Base-by-base conservation (phyloP, 2,329 filamentous ascomycete genomes). In the Cordyceps militaris region DNA sequence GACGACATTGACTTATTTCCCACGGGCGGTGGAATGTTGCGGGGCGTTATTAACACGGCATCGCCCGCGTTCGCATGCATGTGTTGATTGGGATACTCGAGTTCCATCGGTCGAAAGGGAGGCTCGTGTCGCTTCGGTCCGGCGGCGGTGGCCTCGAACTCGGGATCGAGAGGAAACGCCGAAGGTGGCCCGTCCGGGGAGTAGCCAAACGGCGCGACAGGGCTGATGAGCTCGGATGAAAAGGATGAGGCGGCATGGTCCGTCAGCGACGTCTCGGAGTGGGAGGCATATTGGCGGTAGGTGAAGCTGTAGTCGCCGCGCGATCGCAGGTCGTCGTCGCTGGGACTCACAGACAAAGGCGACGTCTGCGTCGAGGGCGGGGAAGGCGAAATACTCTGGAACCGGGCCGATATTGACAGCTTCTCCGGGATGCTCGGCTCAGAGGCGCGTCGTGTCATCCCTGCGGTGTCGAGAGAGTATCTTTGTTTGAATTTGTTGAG, bases 401-500 rank as follows among this genome's bases (percentile, higher is more conserved):
- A 68, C 26, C 74, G 72, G 4, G 78, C 79, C 61, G 79, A 81
- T 61, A 82, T 74, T 57, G 82, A 80, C 24, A 80, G 81, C 59
- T 79, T 83, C 65, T 89, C 87, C 0, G 85, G 81, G 56, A 92
- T 88, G 68, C 89, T 91, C 38, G 85, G 81, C 68, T 86, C 83
- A 3, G 83, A 86, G 7, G 82, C 82, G 56, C 83, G 74, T 46
- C 83, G 75, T 61, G 77, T 75, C 38, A 84, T 66, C 60, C 75
- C 79, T 16, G 73, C 76, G 16, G 73, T 74, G 16, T 72, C 75
- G 57, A 83, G 74, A 30, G 74, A 85, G 69, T 96, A 87, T 74
- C 93, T 96, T 69, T 91, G 84, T 76, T 97, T 96, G 78, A 97
- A 97, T 69, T 94, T 95, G 67, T 96, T 91, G 34, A 97, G 79